A percentile compares a stretch with the other conserved stretches of the same genome.
Evolutionary conservation across 176 grass and related monocot species (phyloP).

Genomic region (Carex littledalei): DNA sequence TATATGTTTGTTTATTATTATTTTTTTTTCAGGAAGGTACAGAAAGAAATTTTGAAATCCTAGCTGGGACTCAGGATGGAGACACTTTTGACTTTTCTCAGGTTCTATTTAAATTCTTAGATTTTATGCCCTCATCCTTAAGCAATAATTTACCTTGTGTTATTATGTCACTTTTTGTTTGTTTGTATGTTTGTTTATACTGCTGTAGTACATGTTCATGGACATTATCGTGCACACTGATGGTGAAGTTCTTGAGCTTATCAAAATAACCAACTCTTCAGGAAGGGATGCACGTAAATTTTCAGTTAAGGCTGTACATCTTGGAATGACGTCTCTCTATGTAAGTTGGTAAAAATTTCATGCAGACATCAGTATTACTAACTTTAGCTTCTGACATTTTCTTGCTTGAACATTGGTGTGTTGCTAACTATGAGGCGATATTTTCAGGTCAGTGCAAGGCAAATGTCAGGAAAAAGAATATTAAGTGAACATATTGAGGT

Average conservation of each 20-base stretch:
- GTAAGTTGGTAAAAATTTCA: conserved; percentile 50
- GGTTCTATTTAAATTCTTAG: conserved; percentile 31
- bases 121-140: conserved; percentile 18
- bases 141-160: neutral
- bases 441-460: conserved; percentile 73
- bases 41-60: conserved; percentile 66
- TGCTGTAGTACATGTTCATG: conserved; percentile 94
- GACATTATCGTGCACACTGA: conserved; percentile 67
- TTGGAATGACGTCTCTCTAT: conserved; percentile 72
- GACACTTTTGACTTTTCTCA: conserved; percentile 71
- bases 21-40: conserved; percentile 77
- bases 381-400: conserved; percentile 9
- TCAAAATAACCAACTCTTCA: conserved; percentile 24
- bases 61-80: conserved; percentile 78
- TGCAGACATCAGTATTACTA: neutral
- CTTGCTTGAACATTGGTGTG: neutral
- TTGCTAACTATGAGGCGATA: conserved; percentile 14
- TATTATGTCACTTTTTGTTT: conserved; percentile 20
- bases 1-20: conserved; percentile 16
- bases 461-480: conserved; percentile 61
- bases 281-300: conserved; percentile 43
- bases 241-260: conserved; percentile 61
- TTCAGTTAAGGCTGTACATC: conserved; percentile 66
- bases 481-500: conserved; percentile 84
- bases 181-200: conserved; percentile 19